Base-by-base conservation (phyloP, 805 yeast genomes). In the Tetrapisispora iriomotensis region DNA sequence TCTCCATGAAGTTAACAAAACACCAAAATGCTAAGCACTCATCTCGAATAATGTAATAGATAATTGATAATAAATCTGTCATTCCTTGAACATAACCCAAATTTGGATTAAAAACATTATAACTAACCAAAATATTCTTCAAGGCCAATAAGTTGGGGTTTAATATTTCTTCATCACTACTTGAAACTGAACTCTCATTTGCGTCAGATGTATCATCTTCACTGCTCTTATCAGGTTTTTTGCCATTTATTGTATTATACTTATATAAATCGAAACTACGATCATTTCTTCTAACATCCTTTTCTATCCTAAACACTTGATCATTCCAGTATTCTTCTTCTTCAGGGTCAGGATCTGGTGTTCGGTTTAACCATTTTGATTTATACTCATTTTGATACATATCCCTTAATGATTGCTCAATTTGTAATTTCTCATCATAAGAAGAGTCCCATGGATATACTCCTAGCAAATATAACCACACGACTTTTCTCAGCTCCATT, bases 21-120 rank as follows among this genome's bases (percentile, higher is more conserved):
- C 87, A 79, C 94, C 96, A 86, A 58, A 92, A 92, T 6, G 95
- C 69, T 19, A 86, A 52, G 0, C 79, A 66, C 48, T 88, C 95
- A 56, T 88, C 94, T 47, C 72, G 71, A 8, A 69, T 45, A 8
- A 68, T 62, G 38, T 71, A 75, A 57, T 86, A 92, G 3, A 92
- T 61, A 0, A 96, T 96, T 0, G 96, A 82, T 27, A 92, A 65
- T 37, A 92, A 65, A 60, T 92, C 99, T 8, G 92, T 77, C 99
- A 92, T 92, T 2, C 99, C 99, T 64, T 92, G 99, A 15, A 92
- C 95, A 54, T 92, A 92, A 1, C 98, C 98, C 48, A 92, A 62
- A 48, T 86, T 81, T 34, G 66, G 68, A 58, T 92, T 88, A 57
- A 79, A 72, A 59, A 83, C 87, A 58, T 92, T 90, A 53, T 82